Evolutionary conservation across 2,329 filamentous ascomycete species (phyloP), one percentile per base, ranked within the genome.

Genomic region (Colletotrichum sp.): DNA sequence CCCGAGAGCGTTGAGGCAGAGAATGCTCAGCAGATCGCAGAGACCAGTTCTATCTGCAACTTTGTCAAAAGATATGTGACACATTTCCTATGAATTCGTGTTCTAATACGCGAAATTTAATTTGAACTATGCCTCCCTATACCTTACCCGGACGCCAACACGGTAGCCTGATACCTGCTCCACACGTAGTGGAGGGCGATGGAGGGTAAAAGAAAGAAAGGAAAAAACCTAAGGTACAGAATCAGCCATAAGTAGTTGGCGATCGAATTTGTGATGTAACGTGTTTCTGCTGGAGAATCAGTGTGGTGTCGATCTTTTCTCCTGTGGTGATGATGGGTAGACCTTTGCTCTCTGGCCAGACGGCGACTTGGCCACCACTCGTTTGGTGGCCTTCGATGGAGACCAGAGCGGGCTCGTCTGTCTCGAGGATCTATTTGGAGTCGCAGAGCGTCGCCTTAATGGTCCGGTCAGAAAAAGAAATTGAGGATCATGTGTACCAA

Each of bases 191-290:
- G 65, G 71, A 70, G 74, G 66, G 66, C 58, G 34, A 63, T 43
- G 38, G 18, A 43, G 38, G 38, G 38, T 43, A n/a, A 43, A 43
- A n/a, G 38, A 43, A 43, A 43, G 36, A 48, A 63, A 71, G 55
- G 66, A 75, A 78, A 77, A 32, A 57, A 73, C 77, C 75, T 78
- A 78, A 78, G 77, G 77, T 75, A 78, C 74, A 76, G 65, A 70
- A 78, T 78, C 77, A 78, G 77, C 75, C 67, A 73, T 69, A 69
- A 76, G 71, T 28, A 60, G 18, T 55, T 75, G 74, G 71, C 74
- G 52, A 65, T 67, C 71, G 58, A 69, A 67, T 64, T 15, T 60
- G 68, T 18, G 26, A 34, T 61, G 38, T 24, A 66, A 63, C 30
- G 36, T 66, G 61, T 65, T 75, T 75, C 74, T 76, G 74, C 71